Percentiles rank a stretch among this genome's conserved stretches.
Evolutionary conservation across 108 stramenopile genomes (phyloP).

Genomic region (Discostella stelligeroides): DNA sequence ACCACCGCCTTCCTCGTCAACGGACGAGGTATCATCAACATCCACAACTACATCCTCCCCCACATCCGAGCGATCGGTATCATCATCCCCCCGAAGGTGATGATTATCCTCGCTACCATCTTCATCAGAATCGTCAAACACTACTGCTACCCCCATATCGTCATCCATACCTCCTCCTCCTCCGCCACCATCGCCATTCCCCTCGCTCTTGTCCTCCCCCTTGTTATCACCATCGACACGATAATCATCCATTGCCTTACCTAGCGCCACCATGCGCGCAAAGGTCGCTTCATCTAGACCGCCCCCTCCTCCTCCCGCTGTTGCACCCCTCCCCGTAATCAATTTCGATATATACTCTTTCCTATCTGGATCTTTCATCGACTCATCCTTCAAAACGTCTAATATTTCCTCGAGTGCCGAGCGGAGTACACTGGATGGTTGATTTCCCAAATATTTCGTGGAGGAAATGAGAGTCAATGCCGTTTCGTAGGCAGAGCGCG

Average conservation of each 20-base stretch:
- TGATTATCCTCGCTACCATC: slow-evolving; percentile 41
- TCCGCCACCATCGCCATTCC: slow-evolving; percentile 49
- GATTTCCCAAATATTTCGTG: slow-evolving; percentile 83
- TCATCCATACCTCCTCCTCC: slow-evolving; percentile 73
- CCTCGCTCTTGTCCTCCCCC: slow-evolving; percentile 19
- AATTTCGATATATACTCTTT: slow-evolving; percentile 77
- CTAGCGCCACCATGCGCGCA: slow-evolving; percentile 79
- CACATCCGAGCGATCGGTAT: slow-evolving; percentile 70
- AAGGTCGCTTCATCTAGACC: slow-evolving; percentile 71
- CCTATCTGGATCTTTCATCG: slow-evolving; percentile 77
- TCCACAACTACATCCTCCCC: slow-evolving; percentile 87
- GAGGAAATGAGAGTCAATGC: slow-evolving; percentile 71
- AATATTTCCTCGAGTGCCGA: slow-evolving; percentile 96
- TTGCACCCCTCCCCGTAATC: slow-evolving; percentile 67
- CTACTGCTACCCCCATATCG: slow-evolving; percentile 97
- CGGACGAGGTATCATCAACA: slow-evolving; percentile 67
- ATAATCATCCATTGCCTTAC: slow-evolving; percentile 92
- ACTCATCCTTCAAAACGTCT: slow-evolving; percentile 76
- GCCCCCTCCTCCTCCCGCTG: slow-evolving; percentile 20
- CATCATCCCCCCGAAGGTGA: slow-evolving; percentile 49
- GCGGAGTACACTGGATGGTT: slow-evolving; percentile 83
- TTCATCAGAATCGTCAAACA: slow-evolving; percentile 95
- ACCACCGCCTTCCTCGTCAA: slow-evolving; percentile 76
- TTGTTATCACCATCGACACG: slow-evolving; percentile 31
- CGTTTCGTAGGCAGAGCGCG: slow-evolving; percentile 79